Evolutionary conservation across 2,329 filamentous ascomycete species (phyloP), one percentile per base, ranked within the genome.

Genomic region (Fusarium tanahbumbuense): DNA sequence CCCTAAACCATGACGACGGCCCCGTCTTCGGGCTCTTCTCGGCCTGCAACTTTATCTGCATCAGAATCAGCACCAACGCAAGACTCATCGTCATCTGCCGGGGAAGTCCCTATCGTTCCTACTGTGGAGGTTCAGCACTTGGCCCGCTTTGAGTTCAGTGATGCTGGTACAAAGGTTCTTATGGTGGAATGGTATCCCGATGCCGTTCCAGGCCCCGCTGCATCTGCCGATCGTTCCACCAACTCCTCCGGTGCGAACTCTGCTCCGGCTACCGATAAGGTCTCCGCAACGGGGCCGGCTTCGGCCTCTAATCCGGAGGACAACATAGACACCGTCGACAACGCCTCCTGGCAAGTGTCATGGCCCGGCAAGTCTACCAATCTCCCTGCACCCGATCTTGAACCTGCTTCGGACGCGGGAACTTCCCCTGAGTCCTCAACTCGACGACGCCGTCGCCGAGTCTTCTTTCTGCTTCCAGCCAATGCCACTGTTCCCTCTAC

Each of bases 131-230:
- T 75, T 28, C 71, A 74, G 79, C 85, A 74, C 82, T 83, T 64
- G 80, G 84, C 93, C 47, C 90, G 94, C 63, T 97, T 97, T 80
- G 94, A 97, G 78, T 97, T 97, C 78, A 91, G 89, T 52, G 93
- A 93, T 75, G 91, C 94, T 70, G 93, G 93, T 42, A 97, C 93
- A 68, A 97, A 97, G 83, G 91, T 97, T 68, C 83, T 97, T 73
- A 96, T 97, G 93, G 91, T 97, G 41, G 93, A 97, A 79, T 97
- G 94, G 94, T 89, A 93, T 77, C 78, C 80, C 41, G 73, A 71
- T 52, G 72, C 73, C 44, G 69, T 68, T 37, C 54, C 45, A 56
- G 54, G 22, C 58, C 63, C 72, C 66, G 71, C 67, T 57, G 25
- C 48, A 58, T 57, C 73, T 46, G 61, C 61, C 47, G 67, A 63